Evolutionary conservation across 768 basidiomycete species (phyloP), one percentile per base, ranked within the genome.

Genomic region (Chalciporus chontae): DNA sequence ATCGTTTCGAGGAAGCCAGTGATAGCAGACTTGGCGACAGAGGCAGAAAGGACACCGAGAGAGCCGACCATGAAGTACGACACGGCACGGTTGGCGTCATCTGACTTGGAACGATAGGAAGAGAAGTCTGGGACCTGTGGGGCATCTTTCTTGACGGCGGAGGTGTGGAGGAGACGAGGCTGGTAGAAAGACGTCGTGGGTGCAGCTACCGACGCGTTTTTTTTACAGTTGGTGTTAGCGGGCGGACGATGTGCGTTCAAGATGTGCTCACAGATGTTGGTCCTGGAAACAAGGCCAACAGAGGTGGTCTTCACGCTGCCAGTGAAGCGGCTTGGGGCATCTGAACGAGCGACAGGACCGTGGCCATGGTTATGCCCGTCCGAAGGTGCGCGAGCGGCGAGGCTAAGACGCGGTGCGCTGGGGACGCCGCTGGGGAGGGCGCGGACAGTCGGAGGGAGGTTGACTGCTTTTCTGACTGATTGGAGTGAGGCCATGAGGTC

Each of bases 1-100:
- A 99, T 95, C 55, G 92, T 94, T 64, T 87, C 82, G 53, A 99
- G 77, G 74, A 98, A 94, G 70, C 95, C 94, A 53, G 90, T 82
- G 57, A 98, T 85, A 58, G 86, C 84, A 27, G 92, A 91, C 74
- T 98, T 95, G 60, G 94, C 94, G 51, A 83, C 91, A 17, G 92
- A 92, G 48, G 95, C 96, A 55, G 91, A 85, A 70, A 99, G 81
- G 63, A 96, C 80, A 64, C 96, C 96, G 62, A 97, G 79, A 37
- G 92, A 79, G 61, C 92, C 90, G 55, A 92, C 83, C 87, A 93
- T 88, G 71, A 93, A 86, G 73, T 93, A 93, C 34, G 87, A 88
- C 43, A 91, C 71, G 41, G 87, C 81, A 53, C 88, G 87, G 75
- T 87, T 88, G 58, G 64, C 73, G 36, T 77, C 73, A 43, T 80